Percentiles rank a stretch among this genome's conserved stretches.
These are phyloP conservation scores for Mycena sp. DNA, from an alignment of 1,284 basidiomycete genomes.

Conservation along the genomic window DNA sequence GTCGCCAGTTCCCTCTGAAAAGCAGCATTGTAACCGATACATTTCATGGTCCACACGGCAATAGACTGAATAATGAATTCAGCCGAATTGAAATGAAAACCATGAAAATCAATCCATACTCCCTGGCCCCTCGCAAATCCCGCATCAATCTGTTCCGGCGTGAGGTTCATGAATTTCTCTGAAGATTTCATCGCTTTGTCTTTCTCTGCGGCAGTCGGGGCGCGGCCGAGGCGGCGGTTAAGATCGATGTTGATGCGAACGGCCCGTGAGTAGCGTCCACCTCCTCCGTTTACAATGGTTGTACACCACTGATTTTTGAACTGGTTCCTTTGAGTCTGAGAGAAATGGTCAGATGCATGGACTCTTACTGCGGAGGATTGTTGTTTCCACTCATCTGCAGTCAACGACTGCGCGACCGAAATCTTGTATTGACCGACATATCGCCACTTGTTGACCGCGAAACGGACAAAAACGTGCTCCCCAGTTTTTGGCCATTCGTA, in stretches of 20 bases:
- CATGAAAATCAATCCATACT: neutral
- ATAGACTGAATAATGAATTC: neutral
- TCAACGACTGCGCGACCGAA: neutral
- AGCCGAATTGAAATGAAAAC: no score
- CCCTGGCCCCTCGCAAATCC: neutral
- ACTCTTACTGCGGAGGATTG: neutral
- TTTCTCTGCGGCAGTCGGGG: neutral
- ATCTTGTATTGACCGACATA: neutral
- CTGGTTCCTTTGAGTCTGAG: neutral
- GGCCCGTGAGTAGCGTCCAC: neutral
- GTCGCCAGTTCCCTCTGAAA: constrained; percentile 1
- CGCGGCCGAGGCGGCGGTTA: neutral
- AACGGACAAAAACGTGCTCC: neutral
- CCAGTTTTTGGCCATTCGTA: neutral
- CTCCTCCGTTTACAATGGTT: neutral
- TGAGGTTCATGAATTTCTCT: neutral
- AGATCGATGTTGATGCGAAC: neutral
- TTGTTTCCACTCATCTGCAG: neutral
- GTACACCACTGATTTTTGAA: neutral
- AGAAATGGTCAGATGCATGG: no score
- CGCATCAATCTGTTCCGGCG: neutral
- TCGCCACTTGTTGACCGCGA: neutral
- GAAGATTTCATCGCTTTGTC: neutral
- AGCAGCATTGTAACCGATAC: constrained; percentile 9
- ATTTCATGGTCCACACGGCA: constrained; percentile 19